phyloP scores from a whole-genome alignment of 2,329 filamentous ascomycete genomes.

The Phaeosphaeria sp. region DNA sequence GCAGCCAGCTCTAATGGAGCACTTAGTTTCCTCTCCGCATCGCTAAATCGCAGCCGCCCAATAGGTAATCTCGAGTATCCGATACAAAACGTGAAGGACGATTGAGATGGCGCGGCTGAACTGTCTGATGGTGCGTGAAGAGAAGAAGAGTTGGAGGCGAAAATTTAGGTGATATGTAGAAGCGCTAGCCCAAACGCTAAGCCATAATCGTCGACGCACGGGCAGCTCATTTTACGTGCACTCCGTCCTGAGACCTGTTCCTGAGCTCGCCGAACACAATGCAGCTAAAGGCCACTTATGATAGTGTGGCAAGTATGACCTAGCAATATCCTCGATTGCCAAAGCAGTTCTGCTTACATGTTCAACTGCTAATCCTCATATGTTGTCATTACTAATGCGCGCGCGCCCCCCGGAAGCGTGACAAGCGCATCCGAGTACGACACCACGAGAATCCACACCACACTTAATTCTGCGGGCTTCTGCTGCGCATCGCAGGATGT shows the following conservation, averaged over 20 bases:
- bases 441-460: neutral
- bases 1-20: conserved; percentile 77
- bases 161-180: conserved; percentile 20
- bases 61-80: conserved; percentile 39
- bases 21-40: conserved; percentile 63
- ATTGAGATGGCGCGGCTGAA: conserved; percentile 47
- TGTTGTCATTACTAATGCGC: conserved; percentile 17
- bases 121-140: conserved; percentile 49
- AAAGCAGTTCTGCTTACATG: conserved; percentile 9
- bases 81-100: conserved; percentile 48
- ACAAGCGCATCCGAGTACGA: neutral
- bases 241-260: neutral
- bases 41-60: conserved; percentile 63
- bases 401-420: conserved; percentile 9
- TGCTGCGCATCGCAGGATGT: neutral
- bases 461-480: neutral
- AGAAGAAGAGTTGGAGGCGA: conserved; percentile 17
- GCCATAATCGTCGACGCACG: neutral
- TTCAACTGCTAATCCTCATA: neutral
- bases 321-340: neutral
- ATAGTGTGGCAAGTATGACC: neutral
- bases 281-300: neutral
- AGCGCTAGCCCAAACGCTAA: neutral
- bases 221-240: neutral
- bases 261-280: neutral